Percentiles rank a stretch among this genome's conserved stretches.
phyloP scores from a whole-genome alignment of 371 early-diverging fungal species.

The Apophysomyces sp. region DNA sequence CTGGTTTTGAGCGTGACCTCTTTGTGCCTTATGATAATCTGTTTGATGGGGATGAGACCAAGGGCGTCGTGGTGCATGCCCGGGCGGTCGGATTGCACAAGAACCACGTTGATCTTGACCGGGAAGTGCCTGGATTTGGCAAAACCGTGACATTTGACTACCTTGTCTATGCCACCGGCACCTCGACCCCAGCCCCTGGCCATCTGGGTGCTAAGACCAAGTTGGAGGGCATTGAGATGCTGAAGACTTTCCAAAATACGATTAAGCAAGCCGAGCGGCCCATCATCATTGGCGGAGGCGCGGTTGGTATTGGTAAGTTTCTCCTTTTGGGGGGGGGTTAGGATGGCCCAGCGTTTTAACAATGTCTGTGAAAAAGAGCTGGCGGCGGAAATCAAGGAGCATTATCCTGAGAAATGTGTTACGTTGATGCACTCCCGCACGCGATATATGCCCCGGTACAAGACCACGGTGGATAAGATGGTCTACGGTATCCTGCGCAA shows the following conservation, averaged over 20 bases:
- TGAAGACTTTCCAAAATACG: constrained; percentile 47
- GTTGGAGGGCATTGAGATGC: constrained; percentile 34
- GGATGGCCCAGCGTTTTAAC: no score
- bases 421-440: constrained; percentile 64
- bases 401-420: constrained; percentile 61
- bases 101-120: constrained; percentile 54
- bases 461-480: constrained; percentile 42
- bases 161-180: constrained; percentile 58
- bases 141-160: constrained; percentile 52
- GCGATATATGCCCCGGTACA: constrained; percentile 54
- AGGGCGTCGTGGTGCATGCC: constrained; percentile 57
- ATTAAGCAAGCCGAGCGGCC: constrained; percentile 50
- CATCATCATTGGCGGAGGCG: constrained; percentile 66
- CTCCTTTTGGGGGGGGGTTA: no score
- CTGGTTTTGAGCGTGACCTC: constrained; percentile 62
- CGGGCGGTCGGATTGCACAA: constrained; percentile 44
- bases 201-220: constrained; percentile 46
- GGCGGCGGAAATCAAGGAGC: constrained; percentile 68
- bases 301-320: constrained; percentile 65
- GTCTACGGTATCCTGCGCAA: constrained; percentile 40
- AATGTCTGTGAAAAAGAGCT: constrained; percentile 49
- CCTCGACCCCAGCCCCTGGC: constrained; percentile 51
- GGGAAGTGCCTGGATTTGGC: constrained; percentile 51
- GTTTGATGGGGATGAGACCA: constrained; percentile 39
- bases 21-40: constrained; percentile 57